phyloP scores from a whole-genome alignment of 305 asterid genomes.

The Rubia peregrina region DNA sequence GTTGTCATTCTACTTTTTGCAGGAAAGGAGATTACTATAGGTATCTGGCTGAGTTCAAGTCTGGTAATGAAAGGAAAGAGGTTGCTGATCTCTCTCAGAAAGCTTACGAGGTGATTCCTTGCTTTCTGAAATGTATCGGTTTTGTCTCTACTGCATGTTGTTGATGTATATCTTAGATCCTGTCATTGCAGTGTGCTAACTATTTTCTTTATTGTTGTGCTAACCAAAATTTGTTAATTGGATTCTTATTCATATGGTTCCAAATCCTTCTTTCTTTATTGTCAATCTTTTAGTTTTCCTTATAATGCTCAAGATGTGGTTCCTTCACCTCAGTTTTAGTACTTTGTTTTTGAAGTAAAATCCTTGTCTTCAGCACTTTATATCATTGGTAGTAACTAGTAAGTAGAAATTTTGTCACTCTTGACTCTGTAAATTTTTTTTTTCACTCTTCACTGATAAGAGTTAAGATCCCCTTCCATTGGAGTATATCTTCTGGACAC shows the following conservation, averaged over 20 bases:
- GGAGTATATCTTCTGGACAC: neutral
- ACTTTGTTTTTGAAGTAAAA: neutral
- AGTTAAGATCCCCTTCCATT: neutral
- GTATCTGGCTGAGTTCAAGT: constrained; percentile 84
- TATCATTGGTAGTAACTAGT: neutral
- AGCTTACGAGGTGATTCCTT: constrained; percentile 67
- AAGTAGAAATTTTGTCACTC: neutral
- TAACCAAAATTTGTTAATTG: neutral
- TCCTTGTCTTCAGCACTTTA: neutral
- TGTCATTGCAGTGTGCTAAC: neutral
- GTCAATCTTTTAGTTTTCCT: neutral
- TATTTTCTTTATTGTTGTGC: neutral
- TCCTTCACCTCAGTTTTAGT: neutral
- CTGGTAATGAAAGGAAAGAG: constrained; percentile 64
- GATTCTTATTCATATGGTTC: neutral
- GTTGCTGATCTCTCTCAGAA: constrained; percentile 82
- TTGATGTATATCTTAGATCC: neutral
- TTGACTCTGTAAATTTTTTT: no score
- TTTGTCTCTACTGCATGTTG: neutral
- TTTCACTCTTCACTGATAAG: neutral
- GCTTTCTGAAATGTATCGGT: neutral
- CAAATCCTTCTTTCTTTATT: constrained; percentile 1
- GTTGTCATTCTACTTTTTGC: constrained; percentile 16
- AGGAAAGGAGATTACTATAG: constrained; percentile 97
- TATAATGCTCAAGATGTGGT: neutral